A percentile compares a stretch with the other conserved stretches of the same genome.
These are phyloP conservation scores for Cryptococcus sp. DNA, from an alignment of 1,284 basidiomycete species.

Conservation along the genomic window DNA sequence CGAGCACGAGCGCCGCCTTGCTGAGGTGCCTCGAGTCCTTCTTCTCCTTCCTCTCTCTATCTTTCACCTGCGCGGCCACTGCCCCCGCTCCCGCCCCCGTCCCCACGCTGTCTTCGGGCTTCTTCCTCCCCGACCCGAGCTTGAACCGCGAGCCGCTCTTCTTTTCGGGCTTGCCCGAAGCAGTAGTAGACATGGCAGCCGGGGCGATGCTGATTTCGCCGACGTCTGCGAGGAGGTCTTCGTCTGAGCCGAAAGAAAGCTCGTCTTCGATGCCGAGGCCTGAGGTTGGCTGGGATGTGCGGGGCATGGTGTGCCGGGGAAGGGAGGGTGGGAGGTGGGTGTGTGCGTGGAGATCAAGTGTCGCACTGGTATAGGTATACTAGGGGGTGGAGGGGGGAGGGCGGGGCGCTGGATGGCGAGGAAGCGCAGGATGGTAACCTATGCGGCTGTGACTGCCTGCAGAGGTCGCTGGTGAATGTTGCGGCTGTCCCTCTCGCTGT, in stretches of 20 bases:
- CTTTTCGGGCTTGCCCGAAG: conserved; percentile 1
- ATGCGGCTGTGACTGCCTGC: no score
- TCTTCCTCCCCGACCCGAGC: neutral
- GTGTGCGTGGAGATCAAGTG: no score
- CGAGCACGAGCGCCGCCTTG: conserved; percentile 12
- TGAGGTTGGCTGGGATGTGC: neutral
- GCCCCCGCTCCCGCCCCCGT: no score
- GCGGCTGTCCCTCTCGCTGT: no score
- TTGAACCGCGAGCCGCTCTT: neutral
- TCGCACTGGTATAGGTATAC: no score
- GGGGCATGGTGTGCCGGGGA: conserved; percentile 5
- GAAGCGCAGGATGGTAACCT: no score
- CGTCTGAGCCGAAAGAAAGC: conserved; percentile 39
- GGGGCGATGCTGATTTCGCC: conserved; percentile 23
- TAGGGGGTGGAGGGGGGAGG: no score
- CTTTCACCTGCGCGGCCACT: no score
- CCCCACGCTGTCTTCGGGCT: neutral
- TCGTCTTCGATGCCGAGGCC: conserved; percentile 44
- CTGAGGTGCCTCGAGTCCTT: conserved; percentile 10
- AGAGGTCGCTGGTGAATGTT: no score
- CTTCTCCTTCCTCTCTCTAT: conserved; percentile 10
- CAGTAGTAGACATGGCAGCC: neutral
- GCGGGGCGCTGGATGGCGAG: no score
- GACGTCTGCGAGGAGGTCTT: conserved; percentile 37
- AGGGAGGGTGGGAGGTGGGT: no score